Percentiles rank a stretch among this genome's conserved stretches.
Conservation (phyloP, 768 basidiomycete genomes). For the Boletus edulis region DNA sequence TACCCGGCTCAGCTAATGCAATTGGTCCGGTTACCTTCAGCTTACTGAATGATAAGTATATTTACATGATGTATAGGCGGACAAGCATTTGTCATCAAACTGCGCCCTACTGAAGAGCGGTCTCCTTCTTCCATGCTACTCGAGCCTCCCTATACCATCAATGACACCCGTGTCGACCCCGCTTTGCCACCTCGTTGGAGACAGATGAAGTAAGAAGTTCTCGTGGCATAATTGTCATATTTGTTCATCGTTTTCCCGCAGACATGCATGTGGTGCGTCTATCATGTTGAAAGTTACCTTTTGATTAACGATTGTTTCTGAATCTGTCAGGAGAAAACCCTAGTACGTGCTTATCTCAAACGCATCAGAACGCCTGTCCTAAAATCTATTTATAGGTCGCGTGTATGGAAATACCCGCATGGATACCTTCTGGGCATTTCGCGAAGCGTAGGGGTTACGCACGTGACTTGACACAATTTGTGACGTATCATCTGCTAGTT, state of each 20-base stretch:
- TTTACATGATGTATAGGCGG: constrained; percentile 52
- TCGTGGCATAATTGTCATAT: not conserved
- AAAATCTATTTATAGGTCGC: constrained; percentile 12
- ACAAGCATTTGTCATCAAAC: constrained; percentile 85
- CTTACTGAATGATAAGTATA: not conserved
- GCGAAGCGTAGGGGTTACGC: constrained; percentile 40
- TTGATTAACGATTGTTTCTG: not conserved
- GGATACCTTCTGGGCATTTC: constrained; percentile 51
- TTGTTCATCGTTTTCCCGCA: constrained; percentile 21
- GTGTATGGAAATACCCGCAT: constrained; percentile 40
- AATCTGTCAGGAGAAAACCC: constrained; percentile 46
- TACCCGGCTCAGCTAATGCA: constrained; percentile 75
- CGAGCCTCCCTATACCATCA: constrained; percentile 72
- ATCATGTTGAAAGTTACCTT: not conserved
- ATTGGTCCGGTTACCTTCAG: constrained; percentile 51
- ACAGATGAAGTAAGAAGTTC: constrained; percentile 65
- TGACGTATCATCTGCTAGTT: constrained; percentile 28
- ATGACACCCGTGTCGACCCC: constrained; percentile 39
- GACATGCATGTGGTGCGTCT: constrained; percentile 57
- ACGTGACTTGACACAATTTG: not conserved
- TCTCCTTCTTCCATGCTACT: constrained; percentile 80
- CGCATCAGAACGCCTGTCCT: not conserved
- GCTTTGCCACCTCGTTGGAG: constrained; percentile 61
- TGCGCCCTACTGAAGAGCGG: constrained; percentile 72
- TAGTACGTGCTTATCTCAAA: constrained; percentile 22